A percentile compares a stretch with the other conserved stretches of the same genome.
phyloP scores from a whole-genome alignment of 257 asterid genomes.

The Cynanchum wilfordii region DNA sequence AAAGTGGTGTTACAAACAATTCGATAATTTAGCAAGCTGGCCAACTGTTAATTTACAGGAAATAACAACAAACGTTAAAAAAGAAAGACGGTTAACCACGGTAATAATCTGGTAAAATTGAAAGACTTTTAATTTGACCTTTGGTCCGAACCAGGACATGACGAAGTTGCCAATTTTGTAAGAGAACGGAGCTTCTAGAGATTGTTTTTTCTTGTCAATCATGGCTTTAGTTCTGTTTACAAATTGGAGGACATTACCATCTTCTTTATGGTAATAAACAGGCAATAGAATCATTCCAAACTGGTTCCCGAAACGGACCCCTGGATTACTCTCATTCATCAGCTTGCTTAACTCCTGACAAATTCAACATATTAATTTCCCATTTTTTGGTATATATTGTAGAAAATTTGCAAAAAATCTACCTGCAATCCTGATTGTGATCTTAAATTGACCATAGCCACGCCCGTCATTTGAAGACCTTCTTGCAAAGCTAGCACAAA shows the following conservation, averaged over 20 bases:
- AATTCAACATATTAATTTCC: not conserved
- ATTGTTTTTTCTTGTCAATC: slow-evolving; percentile 75
- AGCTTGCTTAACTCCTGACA: slow-evolving; percentile 49
- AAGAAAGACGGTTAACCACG: no score
- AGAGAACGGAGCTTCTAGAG: slow-evolving; percentile 63
- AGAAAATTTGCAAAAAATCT: not conserved
- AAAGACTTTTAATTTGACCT: slow-evolving; percentile 28
- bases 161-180: slow-evolving; percentile 40
- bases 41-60: slow-evolving; percentile 30
- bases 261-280: slow-evolving; percentile 37
- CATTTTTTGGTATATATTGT: not conserved
- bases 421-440: slow-evolving; percentile 70
- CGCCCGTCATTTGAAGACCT: slow-evolving; percentile 65
- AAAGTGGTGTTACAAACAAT: slow-evolving; percentile 61
- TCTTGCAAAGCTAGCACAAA: slow-evolving; percentile 32
- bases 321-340: slow-evolving; percentile 26
- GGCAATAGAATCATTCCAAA: slow-evolving; percentile 74
- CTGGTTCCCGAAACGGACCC: slow-evolving; percentile 56
- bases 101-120: no score
- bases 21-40: slow-evolving; percentile 54
- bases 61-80: not conserved
- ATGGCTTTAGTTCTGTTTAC: slow-evolving; percentile 61
- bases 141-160: slow-evolving; percentile 45
- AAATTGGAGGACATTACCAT: slow-evolving; percentile 47
- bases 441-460: slow-evolving; percentile 76